phyloP scores from a whole-genome alignment of 208 protist species.

The Acanthamoeba lenticulata region DNA sequence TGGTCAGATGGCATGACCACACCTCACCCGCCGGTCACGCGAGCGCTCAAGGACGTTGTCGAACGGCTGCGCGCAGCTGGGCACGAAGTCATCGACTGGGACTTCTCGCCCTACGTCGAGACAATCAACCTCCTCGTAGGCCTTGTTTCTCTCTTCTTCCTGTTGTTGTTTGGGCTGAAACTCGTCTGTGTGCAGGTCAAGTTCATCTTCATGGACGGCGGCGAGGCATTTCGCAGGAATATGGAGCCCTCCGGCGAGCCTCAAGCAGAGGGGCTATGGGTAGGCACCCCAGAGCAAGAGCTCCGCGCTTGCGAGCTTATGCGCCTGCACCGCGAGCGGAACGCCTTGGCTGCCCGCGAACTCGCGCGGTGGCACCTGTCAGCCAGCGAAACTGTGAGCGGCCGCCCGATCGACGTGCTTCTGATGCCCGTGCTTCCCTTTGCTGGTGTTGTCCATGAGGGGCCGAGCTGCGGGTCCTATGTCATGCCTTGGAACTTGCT shows the following conservation, averaged over 20 bases:
- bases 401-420: background rate
- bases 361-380: background rate
- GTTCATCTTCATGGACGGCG: background rate
- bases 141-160: background rate
- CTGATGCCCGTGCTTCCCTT: background rate
- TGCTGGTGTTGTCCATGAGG: background rate
- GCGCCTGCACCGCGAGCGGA: background rate
- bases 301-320: conserved; percentile 40
- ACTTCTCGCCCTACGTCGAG: background rate
- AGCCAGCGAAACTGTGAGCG: background rate
- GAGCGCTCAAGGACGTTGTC: background rate
- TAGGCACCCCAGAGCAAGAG: conserved; percentile 54
- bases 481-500: conserved; percentile 60
- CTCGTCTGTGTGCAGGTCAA: background rate
- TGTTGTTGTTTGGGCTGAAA: background rate
- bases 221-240: background rate
- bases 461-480: background rate
- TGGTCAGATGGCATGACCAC: background rate
- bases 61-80: background rate
- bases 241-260: background rate
- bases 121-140: background rate
- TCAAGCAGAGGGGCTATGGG: conserved; percentile 27
- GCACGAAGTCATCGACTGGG: conserved; percentile 48
- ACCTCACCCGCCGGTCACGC: conserved; percentile 27
- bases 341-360: background rate